Percentiles rank a stretch among this genome's conserved stretches.
These are phyloP conservation scores for Fusarium nodosum DNA, from an alignment of 2,329 filamentous ascomycete species.

Conservation along the genomic window DNA sequence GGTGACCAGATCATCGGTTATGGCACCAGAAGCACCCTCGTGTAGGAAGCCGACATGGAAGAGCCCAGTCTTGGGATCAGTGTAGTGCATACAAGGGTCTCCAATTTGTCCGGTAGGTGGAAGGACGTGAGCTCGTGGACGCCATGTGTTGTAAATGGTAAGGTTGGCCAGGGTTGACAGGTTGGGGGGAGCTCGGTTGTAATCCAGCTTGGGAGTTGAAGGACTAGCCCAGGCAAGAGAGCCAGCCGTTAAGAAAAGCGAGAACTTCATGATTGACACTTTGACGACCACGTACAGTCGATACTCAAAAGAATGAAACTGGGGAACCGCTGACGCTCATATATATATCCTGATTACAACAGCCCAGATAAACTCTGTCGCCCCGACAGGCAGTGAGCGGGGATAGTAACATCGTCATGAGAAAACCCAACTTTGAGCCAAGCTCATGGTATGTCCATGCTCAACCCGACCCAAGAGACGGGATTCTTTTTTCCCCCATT, in stretches of 20 bases:
- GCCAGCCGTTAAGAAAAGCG: slow-evolving; percentile 31
- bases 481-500: neutral
- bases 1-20: slow-evolving; percentile 59
- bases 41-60: slow-evolving; percentile 62
- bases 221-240: slow-evolving; percentile 39
- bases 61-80: slow-evolving; percentile 58
- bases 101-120: slow-evolving; percentile 58
- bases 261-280: slow-evolving; percentile 33
- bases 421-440: slow-evolving; percentile 2
- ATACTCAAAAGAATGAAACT: neutral
- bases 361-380: slow-evolving; percentile 17
- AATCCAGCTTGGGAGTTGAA: slow-evolving; percentile 48
- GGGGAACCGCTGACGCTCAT: slow-evolving; percentile 18
- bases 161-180: slow-evolving; percentile 56
- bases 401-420: slow-evolving; percentile 35
- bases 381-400: slow-evolving; percentile 30
- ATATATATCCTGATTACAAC: slow-evolving; percentile 25
- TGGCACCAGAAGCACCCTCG: slow-evolving; percentile 54
- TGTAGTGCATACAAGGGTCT: slow-evolving; percentile 62
- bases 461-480: neutral
- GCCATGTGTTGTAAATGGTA: slow-evolving; percentile 52
- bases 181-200: slow-evolving; percentile 56
- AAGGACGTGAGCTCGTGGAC: slow-evolving; percentile 57
- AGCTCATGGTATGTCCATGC: neutral
- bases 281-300: neutral